Evolutionary conservation across 306 rosid species (phyloP), one percentile per base, ranked within the genome.

Genomic region (Begonia fuchsioides): DNA sequence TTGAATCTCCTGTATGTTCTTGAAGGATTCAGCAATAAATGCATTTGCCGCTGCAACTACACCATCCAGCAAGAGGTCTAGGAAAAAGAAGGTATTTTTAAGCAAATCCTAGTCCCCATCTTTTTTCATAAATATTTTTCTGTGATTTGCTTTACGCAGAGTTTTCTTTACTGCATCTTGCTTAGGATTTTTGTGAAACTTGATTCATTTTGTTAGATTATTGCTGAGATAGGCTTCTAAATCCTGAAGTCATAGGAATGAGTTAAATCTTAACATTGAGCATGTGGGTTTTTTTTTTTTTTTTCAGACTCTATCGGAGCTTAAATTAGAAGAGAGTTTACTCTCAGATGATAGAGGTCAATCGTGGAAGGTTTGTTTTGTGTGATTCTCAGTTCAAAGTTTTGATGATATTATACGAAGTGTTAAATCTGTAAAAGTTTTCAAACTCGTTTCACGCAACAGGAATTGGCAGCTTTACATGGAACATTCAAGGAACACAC

Each of bases 251-350:
- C 35, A 4, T 26, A 26, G 7, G 35, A 26, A 26, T 26, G 35
- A 2, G 35, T 26, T 26, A 26, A 26, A 26, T 26, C 35, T 26
- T 3, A 26, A 26, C 35, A 26, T 26, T 26, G 8, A 8, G 35
- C 35, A 26, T 26, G 8, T 5, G 5, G 35, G 35, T 26, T 26
- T 26, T 26, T 26, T 26, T 26, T 26, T 26, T 26, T 19, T 3
- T 48, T 49, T 49, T 39, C 62, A 57, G 62, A 51, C 54, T 16
- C 49, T 48, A 6, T 39, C 54, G 48, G 62, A 57, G 38, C 62
- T 57, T 17, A 57, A 51, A 49, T 17, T 38, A 14, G 53, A 57
- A 51, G 62, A 48, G 54, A 3, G 54, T 38, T 2, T 57, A 38
- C 47, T 57, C 19, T 57, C 49, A 53, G 39, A 49, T 13, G 54